A percentile compares a stretch with the other conserved stretches of the same genome.
These are phyloP conservation scores for Oemleria cerasiformis DNA, from an alignment of 306 rosid genomes.

Conservation along the genomic window DNA sequence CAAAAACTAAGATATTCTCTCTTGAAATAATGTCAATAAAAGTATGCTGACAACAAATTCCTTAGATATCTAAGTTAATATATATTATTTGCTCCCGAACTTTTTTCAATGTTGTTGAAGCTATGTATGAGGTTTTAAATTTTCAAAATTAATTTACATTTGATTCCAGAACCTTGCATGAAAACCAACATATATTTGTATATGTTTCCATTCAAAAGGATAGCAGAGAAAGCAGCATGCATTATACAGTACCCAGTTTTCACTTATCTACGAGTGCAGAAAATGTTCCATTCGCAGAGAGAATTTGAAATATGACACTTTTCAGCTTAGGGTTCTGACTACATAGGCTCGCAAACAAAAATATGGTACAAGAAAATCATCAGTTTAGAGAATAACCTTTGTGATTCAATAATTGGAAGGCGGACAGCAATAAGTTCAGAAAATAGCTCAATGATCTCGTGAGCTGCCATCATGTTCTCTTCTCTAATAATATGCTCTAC, in stretches of 20 bases:
- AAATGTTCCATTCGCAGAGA: background rate
- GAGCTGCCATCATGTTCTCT: constrained; percentile 99
- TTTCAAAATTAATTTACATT: background rate
- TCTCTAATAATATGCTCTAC: constrained; percentile 93
- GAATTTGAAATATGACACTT: background rate
- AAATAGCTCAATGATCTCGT: constrained; percentile 84
- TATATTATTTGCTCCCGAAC: too few species aligned
- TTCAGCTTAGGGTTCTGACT: background rate
- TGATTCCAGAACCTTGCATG: background rate
- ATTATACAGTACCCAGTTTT: background rate
- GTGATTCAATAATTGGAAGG: constrained; percentile 85
- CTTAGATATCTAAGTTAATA: too few species aligned
- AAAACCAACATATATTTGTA: background rate
- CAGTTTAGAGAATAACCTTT: constrained; percentile 47
- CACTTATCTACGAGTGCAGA: too few species aligned
- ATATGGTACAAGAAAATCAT: background rate
- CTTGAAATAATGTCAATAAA: background rate
- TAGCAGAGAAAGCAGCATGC: background rate
- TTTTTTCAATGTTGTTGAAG: too few species aligned
- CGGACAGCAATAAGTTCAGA: constrained; percentile 80
- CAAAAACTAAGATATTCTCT: background rate
- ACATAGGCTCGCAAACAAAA: background rate
- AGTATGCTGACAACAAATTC: background rate
- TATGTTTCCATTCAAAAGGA: background rate
- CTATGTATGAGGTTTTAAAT: background rate